Evolutionary conservation across 495 filamentous ascomycete genomes (phyloP), one percentile per base, ranked within the genome.

Genomic region (Annulohypoxylon maeteangense): DNA sequence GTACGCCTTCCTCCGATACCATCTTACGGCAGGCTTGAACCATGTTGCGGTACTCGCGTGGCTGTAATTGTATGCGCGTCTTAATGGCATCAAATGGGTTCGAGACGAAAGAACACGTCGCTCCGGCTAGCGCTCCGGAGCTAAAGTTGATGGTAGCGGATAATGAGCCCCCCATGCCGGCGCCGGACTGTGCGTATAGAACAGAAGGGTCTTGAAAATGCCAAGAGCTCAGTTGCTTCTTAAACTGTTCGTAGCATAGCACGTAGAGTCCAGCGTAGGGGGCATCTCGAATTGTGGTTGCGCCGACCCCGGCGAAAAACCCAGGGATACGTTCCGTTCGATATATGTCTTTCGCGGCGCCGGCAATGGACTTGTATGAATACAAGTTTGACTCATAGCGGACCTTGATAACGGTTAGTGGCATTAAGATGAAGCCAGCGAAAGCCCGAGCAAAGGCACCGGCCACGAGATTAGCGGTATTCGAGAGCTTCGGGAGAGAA

Each of bases 31-130:
- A 87, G 3, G 93, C 93, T 29, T 90, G 87, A 65, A 92, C 75
- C 91, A 97, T 93, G 74, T 98, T 98, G 31, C 87, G 83, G 74
- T 99, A 99, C 64, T 87, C 84, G 6, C 81, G 85, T 22, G 95
- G 95, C 82, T 94, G 89, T 16, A 99, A 86, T 84, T 99, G 95
- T 65, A 99, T 86, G 53, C 95, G 83, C 14, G 95, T 99, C 86
- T 99, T 99, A 78, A 98, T 88, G 3, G 93, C 92, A 81, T 99
- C 95, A 70, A 98, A 98, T 1, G 95, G 95, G 79, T 99, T 99
- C 20, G 95, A 97, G 55, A 97, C 85, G 10, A 91, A 88, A 3
- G 93, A 97, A 7, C 92, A 94, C 12, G 94, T 79, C 10, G 90
- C 90, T 20, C 92, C 94, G 25, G 94, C 95, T 2, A 92, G 74